phyloP scores from a whole-genome alignment of 2,329 filamentous ascomycete species.

The Neopestalotiopsis clavispora region DNA sequence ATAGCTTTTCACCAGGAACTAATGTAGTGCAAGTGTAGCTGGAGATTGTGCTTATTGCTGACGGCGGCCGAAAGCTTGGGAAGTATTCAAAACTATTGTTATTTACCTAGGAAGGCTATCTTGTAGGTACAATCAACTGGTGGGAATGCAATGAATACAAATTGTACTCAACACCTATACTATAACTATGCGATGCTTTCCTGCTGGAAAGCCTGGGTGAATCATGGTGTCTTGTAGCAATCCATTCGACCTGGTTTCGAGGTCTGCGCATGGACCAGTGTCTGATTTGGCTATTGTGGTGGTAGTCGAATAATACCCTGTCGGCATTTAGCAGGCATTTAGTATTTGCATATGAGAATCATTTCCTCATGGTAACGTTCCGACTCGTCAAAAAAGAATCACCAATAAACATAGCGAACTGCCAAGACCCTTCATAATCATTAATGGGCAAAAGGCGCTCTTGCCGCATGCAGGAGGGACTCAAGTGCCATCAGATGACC shows the following conservation, averaged over 20 bases:
- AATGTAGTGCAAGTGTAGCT: not conserved
- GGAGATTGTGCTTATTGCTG: too few relatives aligned
- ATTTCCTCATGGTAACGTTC: not conserved
- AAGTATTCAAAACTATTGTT: too few relatives aligned
- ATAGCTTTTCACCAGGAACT: not conserved
- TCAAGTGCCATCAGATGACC: not conserved
- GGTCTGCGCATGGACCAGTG: not conserved
- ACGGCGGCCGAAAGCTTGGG: too few relatives aligned
- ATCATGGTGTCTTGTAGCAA: too few relatives aligned
- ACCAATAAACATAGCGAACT: not conserved
- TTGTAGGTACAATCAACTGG: too few relatives aligned
- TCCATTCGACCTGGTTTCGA: too few relatives aligned
- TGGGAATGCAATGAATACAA: too few relatives aligned
- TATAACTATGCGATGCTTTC: too few relatives aligned
- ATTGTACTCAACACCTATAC: too few relatives aligned
- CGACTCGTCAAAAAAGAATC: not conserved
- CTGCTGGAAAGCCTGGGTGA: too few relatives aligned
- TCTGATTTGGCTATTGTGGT: not conserved
- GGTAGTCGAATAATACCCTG: not conserved
- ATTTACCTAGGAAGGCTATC: too few relatives aligned
- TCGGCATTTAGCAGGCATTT: not conserved
- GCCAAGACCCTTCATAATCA: not conserved
- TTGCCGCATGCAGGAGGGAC: constrained; percentile 8
- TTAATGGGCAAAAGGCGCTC: not conserved
- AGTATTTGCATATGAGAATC: not conserved